Evolutionary conservation across 2,329 filamentous ascomycete species (phyloP).

Genomic region (Leptographium flavum): DNA sequence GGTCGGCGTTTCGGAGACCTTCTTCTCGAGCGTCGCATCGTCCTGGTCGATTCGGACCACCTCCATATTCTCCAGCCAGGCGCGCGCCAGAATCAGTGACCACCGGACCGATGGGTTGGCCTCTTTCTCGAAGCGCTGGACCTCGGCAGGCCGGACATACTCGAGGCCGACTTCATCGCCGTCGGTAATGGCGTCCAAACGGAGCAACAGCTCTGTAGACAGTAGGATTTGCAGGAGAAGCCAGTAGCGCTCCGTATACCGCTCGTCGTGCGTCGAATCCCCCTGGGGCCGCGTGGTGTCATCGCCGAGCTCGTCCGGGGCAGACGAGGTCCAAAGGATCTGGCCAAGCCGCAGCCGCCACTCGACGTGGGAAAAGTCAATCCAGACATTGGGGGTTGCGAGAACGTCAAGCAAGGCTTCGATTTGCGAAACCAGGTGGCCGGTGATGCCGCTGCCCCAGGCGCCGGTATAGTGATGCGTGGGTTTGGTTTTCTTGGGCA

Average conservation of each 20-base stretch:
- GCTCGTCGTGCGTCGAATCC: constrained; percentile 30
- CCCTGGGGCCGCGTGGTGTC: constrained; percentile 23
- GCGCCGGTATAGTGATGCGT: constrained; percentile 31
- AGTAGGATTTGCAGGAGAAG: constrained; percentile 51
- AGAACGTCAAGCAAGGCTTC: constrained; percentile 52
- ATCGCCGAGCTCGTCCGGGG: constrained; percentile 8
- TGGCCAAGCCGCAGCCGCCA: constrained; percentile 63
- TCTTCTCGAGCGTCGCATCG: neutral
- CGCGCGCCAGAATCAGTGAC: constrained; percentile 49
- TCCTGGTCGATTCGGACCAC: constrained; percentile 18
- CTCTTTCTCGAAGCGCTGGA: constrained; percentile 46
- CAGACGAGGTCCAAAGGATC: constrained; percentile 43
- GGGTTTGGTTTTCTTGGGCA: constrained; percentile 30
- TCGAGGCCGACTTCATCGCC: constrained; percentile 40
- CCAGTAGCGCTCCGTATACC: constrained; percentile 52
- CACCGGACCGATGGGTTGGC: constrained; percentile 50
- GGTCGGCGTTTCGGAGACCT: neutral
- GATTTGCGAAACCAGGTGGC: constrained; percentile 54
- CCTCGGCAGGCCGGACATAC: constrained; percentile 38
- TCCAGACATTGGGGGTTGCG: constrained; percentile 52
- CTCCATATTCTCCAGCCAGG: constrained; percentile 55
- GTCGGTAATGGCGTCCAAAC: constrained; percentile 48
- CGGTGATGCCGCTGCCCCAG: neutral
- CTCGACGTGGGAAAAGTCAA: constrained; percentile 60
- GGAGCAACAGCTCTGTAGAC: constrained; percentile 49